Evolutionary conservation across 805 yeast species (phyloP).

Genomic region (Spathaspora arborariae): DNA sequence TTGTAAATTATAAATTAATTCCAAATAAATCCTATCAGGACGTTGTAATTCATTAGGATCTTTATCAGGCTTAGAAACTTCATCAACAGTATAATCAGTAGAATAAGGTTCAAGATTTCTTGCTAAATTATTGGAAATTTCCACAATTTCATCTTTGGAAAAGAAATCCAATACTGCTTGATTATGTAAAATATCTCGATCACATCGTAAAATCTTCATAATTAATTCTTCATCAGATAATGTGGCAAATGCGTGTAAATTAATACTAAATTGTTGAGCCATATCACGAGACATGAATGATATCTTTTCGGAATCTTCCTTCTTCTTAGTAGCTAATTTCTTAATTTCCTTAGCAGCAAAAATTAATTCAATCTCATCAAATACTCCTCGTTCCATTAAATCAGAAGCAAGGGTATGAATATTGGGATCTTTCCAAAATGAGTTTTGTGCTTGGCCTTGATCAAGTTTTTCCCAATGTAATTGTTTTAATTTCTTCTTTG

Average conservation of each 20-base stretch:
- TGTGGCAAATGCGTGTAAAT: conserved; percentile 59
- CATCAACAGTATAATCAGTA: conserved; percentile 38
- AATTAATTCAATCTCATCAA: conserved; percentile 57
- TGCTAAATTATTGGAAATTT: conserved; percentile 52
- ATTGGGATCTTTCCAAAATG: conserved; percentile 58
- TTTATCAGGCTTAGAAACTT: conserved; percentile 41
- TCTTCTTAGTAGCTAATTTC: conserved; percentile 41
- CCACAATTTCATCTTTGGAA: conserved; percentile 59
- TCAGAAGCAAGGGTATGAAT: conserved; percentile 44
- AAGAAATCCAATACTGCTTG: conserved; percentile 65
- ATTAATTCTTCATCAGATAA: conserved; percentile 54
- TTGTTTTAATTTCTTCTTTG: conserved; percentile 63
- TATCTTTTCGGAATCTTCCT: conserved; percentile 43
- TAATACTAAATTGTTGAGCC: conserved; percentile 78
- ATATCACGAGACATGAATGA: conserved; percentile 64
- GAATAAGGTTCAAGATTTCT: conserved; percentile 64
- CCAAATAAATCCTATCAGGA: conserved; percentile 67
- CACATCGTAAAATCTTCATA: conserved; percentile 56
- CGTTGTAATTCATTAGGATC: conserved; percentile 59
- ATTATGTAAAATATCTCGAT: conserved; percentile 48
- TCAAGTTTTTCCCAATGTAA: conserved; percentile 81
- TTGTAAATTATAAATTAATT: conserved; percentile 62
- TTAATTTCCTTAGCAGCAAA: conserved; percentile 56
- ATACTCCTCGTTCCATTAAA: conserved; percentile 55
- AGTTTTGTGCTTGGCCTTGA: conserved; percentile 40